phyloP scores from a whole-genome alignment of 2,329 filamentous ascomycete genomes.

The Colletotrichum sublineola region DNA sequence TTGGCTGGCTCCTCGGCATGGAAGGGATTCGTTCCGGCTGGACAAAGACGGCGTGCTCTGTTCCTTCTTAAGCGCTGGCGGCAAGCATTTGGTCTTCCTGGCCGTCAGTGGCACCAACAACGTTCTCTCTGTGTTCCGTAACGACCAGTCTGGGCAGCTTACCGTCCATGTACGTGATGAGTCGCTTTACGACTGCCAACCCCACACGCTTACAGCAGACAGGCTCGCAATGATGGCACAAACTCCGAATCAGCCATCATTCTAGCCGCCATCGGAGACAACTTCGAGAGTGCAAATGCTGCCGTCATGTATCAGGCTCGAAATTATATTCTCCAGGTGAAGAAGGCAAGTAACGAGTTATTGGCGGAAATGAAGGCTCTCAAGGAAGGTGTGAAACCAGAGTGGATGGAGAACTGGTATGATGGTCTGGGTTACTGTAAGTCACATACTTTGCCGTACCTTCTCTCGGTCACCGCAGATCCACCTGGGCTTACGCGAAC shows the following conservation, averaged over 20 bases:
- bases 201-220: slow-evolving; percentile 36
- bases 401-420: slow-evolving; percentile 90
- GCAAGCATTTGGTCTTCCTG: slow-evolving; percentile 81
- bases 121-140: slow-evolving; percentile 77
- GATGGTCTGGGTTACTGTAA: slow-evolving; percentile 91
- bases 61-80: slow-evolving; percentile 80
- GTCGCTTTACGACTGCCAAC: neutral
- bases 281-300: slow-evolving; percentile 81
- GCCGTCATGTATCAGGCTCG: slow-evolving; percentile 92
- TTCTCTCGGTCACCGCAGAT: neutral
- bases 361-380: slow-evolving; percentile 61
- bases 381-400: slow-evolving; percentile 63
- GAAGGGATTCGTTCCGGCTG: slow-evolving; percentile 73
- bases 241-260: slow-evolving; percentile 69
- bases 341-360: slow-evolving; percentile 58
- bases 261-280: slow-evolving; percentile 77
- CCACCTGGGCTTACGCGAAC: slow-evolving; percentile 24
- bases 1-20: slow-evolving; percentile 92
- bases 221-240: slow-evolving; percentile 76
- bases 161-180: slow-evolving; percentile 70
- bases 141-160: slow-evolving; percentile 74
- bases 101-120: slow-evolving; percentile 81
- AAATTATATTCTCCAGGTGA: slow-evolving; percentile 66
- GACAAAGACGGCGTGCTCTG: slow-evolving; percentile 84
- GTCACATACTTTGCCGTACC: slow-evolving; percentile 43